Evolutionary conservation across 2,329 filamentous ascomycete species (phyloP).

Genomic region (Sphaerulina musiva): DNA sequence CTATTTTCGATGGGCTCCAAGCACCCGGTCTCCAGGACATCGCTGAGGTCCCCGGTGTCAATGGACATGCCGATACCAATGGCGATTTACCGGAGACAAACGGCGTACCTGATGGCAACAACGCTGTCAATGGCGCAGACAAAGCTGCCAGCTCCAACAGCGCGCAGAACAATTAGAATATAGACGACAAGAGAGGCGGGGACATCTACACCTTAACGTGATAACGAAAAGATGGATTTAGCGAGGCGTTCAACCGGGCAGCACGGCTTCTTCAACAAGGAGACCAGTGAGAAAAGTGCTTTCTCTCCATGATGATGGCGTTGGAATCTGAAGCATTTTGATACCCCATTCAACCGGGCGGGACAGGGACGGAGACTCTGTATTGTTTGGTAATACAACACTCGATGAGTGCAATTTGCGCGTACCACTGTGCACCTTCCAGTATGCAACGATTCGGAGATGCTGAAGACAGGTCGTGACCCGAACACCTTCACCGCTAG

Average conservation of each 20-base stretch:
- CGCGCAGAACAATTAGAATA: constrained; percentile 24
- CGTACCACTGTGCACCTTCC: neutral
- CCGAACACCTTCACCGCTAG: no score
- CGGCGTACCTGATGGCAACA: constrained; percentile 29
- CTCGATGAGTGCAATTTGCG: neutral
- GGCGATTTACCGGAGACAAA: constrained; percentile 24
- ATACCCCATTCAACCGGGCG: constrained; percentile 34
- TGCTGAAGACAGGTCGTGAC: no score
- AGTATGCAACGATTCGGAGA: no score
- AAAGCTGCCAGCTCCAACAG: constrained; percentile 22
- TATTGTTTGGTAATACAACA: constrained; percentile 4
- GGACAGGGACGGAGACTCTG: constrained; percentile 14
- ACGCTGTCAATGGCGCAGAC: constrained; percentile 28
- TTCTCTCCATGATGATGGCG: constrained; percentile 6
- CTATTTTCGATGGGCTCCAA: constrained; percentile 71
- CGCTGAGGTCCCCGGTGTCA: constrained; percentile 14
- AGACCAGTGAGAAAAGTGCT: constrained; percentile 17
- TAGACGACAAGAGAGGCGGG: neutral
- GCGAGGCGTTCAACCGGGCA: constrained; percentile 19
- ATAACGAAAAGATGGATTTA: constrained; percentile 18
- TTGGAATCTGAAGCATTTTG: constrained; percentile 16
- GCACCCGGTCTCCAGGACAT: constrained; percentile 56
- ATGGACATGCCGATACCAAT: constrained; percentile 17
- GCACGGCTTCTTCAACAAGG: constrained; percentile 25
- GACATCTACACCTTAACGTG: constrained; percentile 7